A percentile compares a stretch with the other conserved stretches of the same genome.
Conservation (phyloP, 768 basidiomycete genomes). For the Tricholoma sp. region DNA sequence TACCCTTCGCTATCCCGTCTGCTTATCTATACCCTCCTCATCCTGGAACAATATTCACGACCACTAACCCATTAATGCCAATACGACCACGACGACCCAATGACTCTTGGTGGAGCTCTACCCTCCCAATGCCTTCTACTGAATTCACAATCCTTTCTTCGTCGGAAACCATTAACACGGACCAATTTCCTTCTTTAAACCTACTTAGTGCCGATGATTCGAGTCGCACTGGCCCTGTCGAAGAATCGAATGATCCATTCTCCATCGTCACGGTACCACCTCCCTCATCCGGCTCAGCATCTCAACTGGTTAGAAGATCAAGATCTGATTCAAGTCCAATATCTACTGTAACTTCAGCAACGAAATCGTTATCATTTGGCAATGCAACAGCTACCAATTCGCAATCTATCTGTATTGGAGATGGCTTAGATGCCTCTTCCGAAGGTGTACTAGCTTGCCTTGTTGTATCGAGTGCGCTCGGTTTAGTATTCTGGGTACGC, state of each 20-base stretch:
- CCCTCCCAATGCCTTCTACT: neutral
- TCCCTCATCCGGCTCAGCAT: conserved; percentile 27
- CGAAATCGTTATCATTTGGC: neutral
- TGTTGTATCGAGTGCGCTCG: conserved; percentile 52
- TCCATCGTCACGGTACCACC: conserved; percentile 33
- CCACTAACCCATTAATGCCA: conserved; percentile 1
- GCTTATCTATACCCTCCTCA: conserved; percentile 16
- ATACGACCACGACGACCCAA: conserved; percentile 16
- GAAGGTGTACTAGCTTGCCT: conserved; percentile 56
- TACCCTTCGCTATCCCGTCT: neutral
- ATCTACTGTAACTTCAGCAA: conserved; percentile 14
- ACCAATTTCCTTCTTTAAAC: neutral
- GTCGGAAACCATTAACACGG: neutral
- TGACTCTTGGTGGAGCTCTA: conserved; percentile 7
- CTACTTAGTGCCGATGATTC: neutral
- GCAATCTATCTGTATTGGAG: conserved; percentile 52
- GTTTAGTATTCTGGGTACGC: conserved; percentile 67
- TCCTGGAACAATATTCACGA: conserved; percentile 11
- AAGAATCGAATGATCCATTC: conserved; percentile 15
- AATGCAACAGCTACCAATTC: conserved; percentile 18
- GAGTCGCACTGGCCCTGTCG: neutral
- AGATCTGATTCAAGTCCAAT: conserved; percentile 6
- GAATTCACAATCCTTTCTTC: neutral
- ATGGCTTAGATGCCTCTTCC: conserved; percentile 58
- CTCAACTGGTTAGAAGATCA: conserved; percentile 26